A percentile compares a stretch with the other conserved stretches of the same genome.
These are phyloP conservation scores for Talaromyces adpressus DNA, from an alignment of 495 filamentous ascomycete genomes.

Conservation along the genomic window DNA sequence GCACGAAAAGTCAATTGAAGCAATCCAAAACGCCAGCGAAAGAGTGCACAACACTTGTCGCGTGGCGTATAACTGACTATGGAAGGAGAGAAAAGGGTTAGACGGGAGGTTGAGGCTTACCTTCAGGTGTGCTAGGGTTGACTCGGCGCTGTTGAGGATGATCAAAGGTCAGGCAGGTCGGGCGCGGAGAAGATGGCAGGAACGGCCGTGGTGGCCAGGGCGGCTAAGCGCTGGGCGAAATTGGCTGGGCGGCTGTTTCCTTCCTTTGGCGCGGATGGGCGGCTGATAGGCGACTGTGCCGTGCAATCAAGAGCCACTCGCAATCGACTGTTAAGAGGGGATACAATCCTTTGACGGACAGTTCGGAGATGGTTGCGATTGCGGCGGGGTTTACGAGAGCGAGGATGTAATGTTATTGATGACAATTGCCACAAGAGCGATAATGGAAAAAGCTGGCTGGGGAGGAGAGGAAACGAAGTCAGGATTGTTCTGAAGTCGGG, in stretches of 20 bases:
- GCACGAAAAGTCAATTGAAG: neutral
- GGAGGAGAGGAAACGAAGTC: neutral
- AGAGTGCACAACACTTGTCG: neutral
- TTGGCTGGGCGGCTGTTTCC: neutral
- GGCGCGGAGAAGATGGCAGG: neutral
- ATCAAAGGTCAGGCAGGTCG: neutral
- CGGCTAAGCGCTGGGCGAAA: neutral
- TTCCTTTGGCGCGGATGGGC: neutral
- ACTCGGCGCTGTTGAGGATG: constrained; percentile 1
- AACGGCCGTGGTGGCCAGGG: neutral
- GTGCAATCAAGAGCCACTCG: neutral
- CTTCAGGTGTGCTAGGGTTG: neutral
- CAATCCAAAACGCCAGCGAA: neutral
- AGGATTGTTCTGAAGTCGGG: neutral
- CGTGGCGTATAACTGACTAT: neutral
- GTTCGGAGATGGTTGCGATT: neutral
- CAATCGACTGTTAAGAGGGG: too few relatives aligned
- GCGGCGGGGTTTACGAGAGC: neutral
- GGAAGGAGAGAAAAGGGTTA: neutral
- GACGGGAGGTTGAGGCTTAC: neutral
- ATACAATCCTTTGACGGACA: neutral
- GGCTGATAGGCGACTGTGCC: neutral
- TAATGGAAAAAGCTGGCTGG: neutral
- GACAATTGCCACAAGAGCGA: neutral
- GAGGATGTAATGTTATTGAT: neutral